Evolutionary conservation across 2,329 filamentous ascomycete species (phyloP), one percentile per base, ranked within the genome.

Genomic region (Furcasterigmium furcatum): DNA sequence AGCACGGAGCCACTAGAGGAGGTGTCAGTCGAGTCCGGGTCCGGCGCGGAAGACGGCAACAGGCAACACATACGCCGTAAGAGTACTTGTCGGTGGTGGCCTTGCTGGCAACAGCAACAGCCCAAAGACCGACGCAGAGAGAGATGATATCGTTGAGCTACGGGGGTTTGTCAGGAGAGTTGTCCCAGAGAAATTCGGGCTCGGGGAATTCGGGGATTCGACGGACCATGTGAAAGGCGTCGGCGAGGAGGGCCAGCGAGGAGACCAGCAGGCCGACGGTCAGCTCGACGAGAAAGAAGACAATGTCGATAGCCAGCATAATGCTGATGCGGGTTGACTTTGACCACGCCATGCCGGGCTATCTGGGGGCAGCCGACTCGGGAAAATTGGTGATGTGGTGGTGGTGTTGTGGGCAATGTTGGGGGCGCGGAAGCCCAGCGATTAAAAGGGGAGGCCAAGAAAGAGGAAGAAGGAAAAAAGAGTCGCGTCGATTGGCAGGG

Each of bases 71-170:
- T 73, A 91, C 88, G 46, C 94, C 94, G 65, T 96, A 99, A 14
- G 94, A 96, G 64, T 94, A 99, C 65, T 87, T 88, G 58, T 95
- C 91, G 9, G 91, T 95, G 0, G 85, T 88, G 54, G 85, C 88
- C 59, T 88, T 84, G 63, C 88, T 88, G 21, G 91, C 89, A 42
- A 95, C 88, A 51, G 86, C 88, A 45, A 99, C 94, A 44, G 94
- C 94, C 92, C 94, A 99, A 34, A 97, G 70, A 53, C 94, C 94
- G 51, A 99, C 92, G 46, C 85, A 79, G 13, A 99, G 74, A 2
- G 94, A 97, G 50, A 99, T 85, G 57, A 99, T 94, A 80, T 99
- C 94, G 73, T 99, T 99, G 50, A 99, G 77, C 87, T 91, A n/a
- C n/a, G n/a, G n/a, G 49, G 24, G 38, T 14, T 5, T n/a, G n/a